A percentile compares a stretch with the other conserved stretches of the same genome.
phyloP scores from a whole-genome alignment of 306 rosid genomes.

The Corylus heterophylla region DNA sequence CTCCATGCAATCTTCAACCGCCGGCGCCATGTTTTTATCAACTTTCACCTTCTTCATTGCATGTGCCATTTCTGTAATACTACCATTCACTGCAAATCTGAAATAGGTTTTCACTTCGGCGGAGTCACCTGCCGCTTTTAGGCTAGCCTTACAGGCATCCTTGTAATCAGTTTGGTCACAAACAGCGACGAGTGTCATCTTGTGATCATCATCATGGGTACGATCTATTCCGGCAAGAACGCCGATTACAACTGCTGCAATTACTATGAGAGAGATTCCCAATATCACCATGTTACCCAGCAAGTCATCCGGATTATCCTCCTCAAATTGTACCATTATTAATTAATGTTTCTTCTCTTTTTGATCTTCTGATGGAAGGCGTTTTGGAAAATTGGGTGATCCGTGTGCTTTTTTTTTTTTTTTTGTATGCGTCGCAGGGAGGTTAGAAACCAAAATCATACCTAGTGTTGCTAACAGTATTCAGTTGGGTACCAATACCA shows the following conservation, averaged over 20 bases:
- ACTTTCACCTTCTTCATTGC: background rate
- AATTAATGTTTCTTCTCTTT: too few relatives aligned
- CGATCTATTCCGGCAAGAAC: background rate
- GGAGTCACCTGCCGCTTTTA: background rate
- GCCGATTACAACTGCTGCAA: conserved; percentile 17
- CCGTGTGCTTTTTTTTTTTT: too few relatives aligned
- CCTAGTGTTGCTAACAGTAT: background rate
- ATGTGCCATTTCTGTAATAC: conserved; percentile 4
- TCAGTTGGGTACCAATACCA: background rate
- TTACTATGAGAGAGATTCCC: conserved; percentile 17
- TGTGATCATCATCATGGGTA: too few relatives aligned
- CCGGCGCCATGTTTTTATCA: background rate
- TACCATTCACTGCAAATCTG: conserved; percentile 13
- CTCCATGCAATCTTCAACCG: conserved; percentile 27
- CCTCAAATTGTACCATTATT: background rate
- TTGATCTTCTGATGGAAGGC: too few relatives aligned
- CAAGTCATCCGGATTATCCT: background rate
- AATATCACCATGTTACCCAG: conserved; percentile 25
- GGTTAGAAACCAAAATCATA: background rate
- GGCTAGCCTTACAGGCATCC: background rate
- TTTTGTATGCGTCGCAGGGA: too few relatives aligned
- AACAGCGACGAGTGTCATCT: background rate
- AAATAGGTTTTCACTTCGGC: conserved; percentile 1
- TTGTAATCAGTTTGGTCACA: background rate
- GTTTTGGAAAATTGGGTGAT: too few relatives aligned